These are phyloP conservation scores for Juncus inflexus DNA, from an alignment of 176 grass and related monocot genomes.

Conservation along the genomic window DNA sequence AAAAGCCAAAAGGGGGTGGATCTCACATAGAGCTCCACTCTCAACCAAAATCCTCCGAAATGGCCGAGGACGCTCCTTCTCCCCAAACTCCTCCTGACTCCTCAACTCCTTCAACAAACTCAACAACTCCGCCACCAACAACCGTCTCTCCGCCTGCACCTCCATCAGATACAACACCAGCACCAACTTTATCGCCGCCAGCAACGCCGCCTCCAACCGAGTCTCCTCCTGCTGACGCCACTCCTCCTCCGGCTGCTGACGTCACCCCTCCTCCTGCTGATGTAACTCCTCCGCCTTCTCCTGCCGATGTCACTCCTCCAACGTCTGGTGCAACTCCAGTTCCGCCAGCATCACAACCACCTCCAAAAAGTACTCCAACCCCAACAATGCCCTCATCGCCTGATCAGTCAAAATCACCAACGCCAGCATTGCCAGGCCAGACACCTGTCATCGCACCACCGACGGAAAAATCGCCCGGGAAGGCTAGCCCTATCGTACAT, in stretches of 20 bases:
- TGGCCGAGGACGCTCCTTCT: background rate
- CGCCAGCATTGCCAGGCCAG: background rate
- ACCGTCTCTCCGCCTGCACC: background rate
- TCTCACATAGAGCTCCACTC: conserved; percentile 27
- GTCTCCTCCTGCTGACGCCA: background rate
- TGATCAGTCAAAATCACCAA: background rate
- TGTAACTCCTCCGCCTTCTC: conserved; percentile 1
- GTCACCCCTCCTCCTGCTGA: background rate
- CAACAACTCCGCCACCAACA: background rate
- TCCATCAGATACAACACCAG: background rate
- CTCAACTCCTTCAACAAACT: background rate
- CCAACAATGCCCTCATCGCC: background rate
- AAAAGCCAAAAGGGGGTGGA: conserved; percentile 16
- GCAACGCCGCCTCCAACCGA: background rate
- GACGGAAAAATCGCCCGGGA: background rate
- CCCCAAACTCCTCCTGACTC: background rate
- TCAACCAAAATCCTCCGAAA: conserved; percentile 8
- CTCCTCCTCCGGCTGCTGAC: background rate
- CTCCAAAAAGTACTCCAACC: background rate
- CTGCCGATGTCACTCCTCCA: background rate
- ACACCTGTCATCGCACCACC: background rate
- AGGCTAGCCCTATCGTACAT: background rate
- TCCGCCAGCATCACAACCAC: background rate
- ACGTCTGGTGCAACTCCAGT: background rate
- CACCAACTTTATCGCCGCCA: background rate